These are phyloP conservation scores for Vigna mungo DNA, from an alignment of 306 rosid species.

Conservation along the genomic window DNA sequence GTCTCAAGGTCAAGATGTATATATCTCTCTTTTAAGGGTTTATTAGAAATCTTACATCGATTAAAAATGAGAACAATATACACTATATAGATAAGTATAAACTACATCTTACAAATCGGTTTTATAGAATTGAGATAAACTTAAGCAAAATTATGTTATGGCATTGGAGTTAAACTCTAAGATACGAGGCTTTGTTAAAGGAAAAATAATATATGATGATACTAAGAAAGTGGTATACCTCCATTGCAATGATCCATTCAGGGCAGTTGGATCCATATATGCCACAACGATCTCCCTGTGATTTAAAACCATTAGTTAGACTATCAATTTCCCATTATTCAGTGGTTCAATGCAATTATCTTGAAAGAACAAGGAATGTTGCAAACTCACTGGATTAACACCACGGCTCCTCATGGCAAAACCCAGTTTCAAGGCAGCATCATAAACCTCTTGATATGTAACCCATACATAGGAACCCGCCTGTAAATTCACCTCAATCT, in stretches of 20 bases:
- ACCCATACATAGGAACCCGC: slow-evolving; percentile 48
- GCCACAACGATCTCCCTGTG: slow-evolving; percentile 84
- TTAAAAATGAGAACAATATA: too few relatives aligned
- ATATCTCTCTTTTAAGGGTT: too few relatives aligned
- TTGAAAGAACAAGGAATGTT: slow-evolving; percentile 1
- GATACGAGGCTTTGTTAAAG: neutral
- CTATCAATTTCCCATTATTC: slow-evolving; percentile 17
- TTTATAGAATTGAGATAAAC: too few relatives aligned
- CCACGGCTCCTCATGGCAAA: slow-evolving; percentile 75
- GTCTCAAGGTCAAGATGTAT: too few relatives aligned
- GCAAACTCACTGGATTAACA: slow-evolving; percentile 73
- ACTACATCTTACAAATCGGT: too few relatives aligned
- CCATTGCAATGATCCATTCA: slow-evolving; percentile 88
- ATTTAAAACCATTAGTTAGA: slow-evolving; percentile 29
- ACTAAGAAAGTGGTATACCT: slow-evolving; percentile 55
- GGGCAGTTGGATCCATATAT: slow-evolving; percentile 86
- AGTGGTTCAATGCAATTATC: slow-evolving; percentile 5
- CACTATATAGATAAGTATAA: too few relatives aligned
- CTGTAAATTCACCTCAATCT: slow-evolving; percentile 39
- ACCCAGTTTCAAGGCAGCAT: slow-evolving; percentile 64
- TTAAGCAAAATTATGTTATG: too few relatives aligned
- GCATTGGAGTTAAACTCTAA: neutral
- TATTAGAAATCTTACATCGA: too few relatives aligned
- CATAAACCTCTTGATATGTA: slow-evolving; percentile 68
- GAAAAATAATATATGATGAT: neutral